Conservation (phyloP, 306 rosid species). For the Cucurbita ficifolia region DNA sequence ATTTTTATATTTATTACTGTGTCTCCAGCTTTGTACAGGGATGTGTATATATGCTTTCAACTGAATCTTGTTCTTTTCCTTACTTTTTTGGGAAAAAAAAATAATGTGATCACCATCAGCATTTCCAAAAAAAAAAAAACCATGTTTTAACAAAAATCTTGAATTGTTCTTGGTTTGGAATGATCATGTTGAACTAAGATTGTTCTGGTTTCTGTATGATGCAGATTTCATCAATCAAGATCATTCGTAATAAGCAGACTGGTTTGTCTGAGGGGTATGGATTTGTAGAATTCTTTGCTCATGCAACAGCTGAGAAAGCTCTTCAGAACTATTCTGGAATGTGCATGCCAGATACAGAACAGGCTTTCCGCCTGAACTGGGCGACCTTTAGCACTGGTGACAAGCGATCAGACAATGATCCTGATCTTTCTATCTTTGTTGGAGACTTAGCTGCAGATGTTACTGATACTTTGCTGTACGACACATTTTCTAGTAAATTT, state of each 20-base stretch:
- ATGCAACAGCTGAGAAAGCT: constrained; percentile 69
- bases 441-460: constrained; percentile 97
- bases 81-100: background rate
- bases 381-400: constrained; percentile 84
- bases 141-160: background rate
- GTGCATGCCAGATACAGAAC: constrained; percentile 76
- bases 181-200: background rate
- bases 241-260: constrained; percentile 84
- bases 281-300: constrained; percentile 73
- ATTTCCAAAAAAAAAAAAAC: no score
- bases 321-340: constrained; percentile 52
- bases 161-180: background rate
- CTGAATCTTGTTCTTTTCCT: background rate
- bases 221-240: constrained; percentile 72
- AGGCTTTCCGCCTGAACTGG: constrained; percentile 88
- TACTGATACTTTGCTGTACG: constrained; percentile 64
- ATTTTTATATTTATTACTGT: background rate
- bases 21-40: background rate
- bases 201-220: background rate
- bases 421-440: constrained; percentile 88
- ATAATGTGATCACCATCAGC: background rate
- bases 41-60: background rate
- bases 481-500: constrained; percentile 57
- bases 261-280: constrained; percentile 88
- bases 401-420: constrained; percentile 70